Percentiles rank a stretch among this genome's conserved stretches.
phyloP scores from a whole-genome alignment of 805 yeast genomes.

The Torulaspora microellipsoides region DNA sequence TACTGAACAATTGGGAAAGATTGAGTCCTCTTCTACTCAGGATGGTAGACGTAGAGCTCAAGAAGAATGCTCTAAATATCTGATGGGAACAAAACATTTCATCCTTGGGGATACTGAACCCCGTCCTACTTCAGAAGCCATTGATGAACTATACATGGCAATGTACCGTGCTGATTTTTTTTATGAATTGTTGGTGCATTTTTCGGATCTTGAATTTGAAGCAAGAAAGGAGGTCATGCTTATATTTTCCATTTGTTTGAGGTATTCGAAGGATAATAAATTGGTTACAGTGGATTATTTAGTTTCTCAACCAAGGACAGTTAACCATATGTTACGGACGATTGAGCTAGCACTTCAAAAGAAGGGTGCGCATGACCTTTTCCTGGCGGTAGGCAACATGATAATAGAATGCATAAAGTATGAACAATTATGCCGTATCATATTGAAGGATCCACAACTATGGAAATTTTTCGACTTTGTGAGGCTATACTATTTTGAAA shows the following conservation, averaged over 20 bases:
- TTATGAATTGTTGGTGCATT: constrained; percentile 51
- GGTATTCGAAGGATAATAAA: constrained; percentile 70
- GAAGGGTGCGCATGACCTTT: constrained; percentile 45
- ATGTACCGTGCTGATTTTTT: constrained; percentile 69
- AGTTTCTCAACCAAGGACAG: constrained; percentile 57
- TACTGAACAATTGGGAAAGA: constrained; percentile 65
- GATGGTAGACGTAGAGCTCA: constrained; percentile 45
- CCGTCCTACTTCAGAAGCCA: constrained; percentile 60
- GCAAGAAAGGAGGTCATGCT: constrained; percentile 77
- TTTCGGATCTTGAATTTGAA: constrained; percentile 78
- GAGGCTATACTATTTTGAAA: constrained; percentile 73
- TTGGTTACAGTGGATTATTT: constrained; percentile 87
- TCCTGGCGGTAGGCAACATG: constrained; percentile 70
- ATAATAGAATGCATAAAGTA: constrained; percentile 79
- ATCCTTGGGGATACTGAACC: constrained; percentile 58
- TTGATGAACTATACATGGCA: constrained; percentile 73
- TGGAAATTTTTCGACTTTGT: constrained; percentile 85
- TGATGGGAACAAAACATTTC: constrained; percentile 59
- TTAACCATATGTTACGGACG: constrained; percentile 58
- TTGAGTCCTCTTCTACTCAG: constrained; percentile 40
- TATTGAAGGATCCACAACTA: constrained; percentile 55
- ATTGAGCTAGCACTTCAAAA: constrained; percentile 53
- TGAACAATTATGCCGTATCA: constrained; percentile 59
- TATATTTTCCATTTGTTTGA: constrained; percentile 68
- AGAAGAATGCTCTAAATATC: constrained; percentile 67